Evolutionary conservation across 768 basidiomycete species (phyloP).

Genomic region (Amanita molliuscula): DNA sequence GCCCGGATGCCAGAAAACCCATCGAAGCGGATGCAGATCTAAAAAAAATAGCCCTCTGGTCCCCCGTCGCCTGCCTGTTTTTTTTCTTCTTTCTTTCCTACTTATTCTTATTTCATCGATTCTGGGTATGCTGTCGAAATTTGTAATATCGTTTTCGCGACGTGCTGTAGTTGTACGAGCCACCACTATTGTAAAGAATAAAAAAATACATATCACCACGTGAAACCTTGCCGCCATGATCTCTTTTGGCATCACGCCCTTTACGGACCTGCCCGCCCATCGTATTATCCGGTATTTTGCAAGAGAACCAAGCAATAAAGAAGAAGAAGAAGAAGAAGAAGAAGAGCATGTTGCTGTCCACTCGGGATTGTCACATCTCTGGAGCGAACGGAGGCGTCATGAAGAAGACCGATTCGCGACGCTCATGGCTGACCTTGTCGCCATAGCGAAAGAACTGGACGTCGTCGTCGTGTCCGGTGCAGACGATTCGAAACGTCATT

Average conservation of each 20-base stretch:
- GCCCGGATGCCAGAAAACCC: background rate
- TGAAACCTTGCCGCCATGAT: background rate
- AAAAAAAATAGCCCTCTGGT: background rate
- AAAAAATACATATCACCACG: background rate
- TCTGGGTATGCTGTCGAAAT: background rate
- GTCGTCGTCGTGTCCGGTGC: background rate
- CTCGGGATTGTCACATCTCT: slow-evolving; percentile 1
- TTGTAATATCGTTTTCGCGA: background rate
- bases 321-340: no score
- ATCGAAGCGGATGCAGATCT: background rate
- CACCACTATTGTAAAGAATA: background rate
- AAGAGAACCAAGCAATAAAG: background rate
- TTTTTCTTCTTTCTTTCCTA: no score
- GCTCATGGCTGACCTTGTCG: slow-evolving; percentile 2
- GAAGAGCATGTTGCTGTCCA: background rate
- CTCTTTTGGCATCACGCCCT: slow-evolving; percentile 2
- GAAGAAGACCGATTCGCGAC: background rate
- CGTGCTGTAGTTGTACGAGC: background rate
- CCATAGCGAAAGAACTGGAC: slow-evolving; percentile 3
- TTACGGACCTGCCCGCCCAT: slow-evolving; percentile 5
- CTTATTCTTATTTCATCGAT: background rate
- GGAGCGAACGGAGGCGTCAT: slow-evolving; percentile 1
- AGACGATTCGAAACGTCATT: background rate
- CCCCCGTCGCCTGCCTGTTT: no score
- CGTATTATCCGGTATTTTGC: slow-evolving; percentile 3